Percentiles rank a stretch among this genome's conserved stretches.
These are phyloP conservation scores for Euphorbia tirucalli DNA, from an alignment of 345 rosid species.

Conservation along the genomic window DNA sequence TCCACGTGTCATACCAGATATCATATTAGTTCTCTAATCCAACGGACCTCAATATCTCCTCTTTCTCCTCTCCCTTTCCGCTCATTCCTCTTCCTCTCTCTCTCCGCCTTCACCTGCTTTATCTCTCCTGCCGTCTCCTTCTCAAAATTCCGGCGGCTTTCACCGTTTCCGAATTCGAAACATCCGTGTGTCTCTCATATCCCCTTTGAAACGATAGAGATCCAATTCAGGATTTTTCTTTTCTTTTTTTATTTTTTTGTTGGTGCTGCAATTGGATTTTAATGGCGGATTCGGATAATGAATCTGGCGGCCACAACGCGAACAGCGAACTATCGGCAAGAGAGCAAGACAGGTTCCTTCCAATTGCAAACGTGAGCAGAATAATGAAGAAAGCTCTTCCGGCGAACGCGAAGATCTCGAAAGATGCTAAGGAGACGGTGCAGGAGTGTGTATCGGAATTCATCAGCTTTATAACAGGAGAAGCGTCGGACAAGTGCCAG, in stretches of 20 bases:
- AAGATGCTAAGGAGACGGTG: constrained; percentile 74
- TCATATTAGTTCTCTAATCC: constrained; percentile 49
- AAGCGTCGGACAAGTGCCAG: constrained; percentile 79
- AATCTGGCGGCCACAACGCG: constrained; percentile 49
- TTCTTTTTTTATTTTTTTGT: background rate
- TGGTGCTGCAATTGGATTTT: no score
- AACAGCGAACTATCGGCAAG: constrained; percentile 36
- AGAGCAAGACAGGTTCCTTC: constrained; percentile 72
- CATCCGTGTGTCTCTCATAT: background rate
- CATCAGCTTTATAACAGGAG: constrained; percentile 75
- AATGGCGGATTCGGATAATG: constrained; percentile 74
- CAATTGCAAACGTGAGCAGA: constrained; percentile 75
- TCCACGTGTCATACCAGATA: constrained; percentile 51
- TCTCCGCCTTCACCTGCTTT: background rate
- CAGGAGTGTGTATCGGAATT: constrained; percentile 85
- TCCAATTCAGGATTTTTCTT: background rate
- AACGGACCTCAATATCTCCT: constrained; percentile 43
- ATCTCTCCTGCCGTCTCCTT: background rate
- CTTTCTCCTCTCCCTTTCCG: background rate
- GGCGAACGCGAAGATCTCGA: constrained; percentile 72
- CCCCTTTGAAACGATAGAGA: background rate
- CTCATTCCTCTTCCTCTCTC: constrained; percentile 1
- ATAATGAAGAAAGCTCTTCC: constrained; percentile 78
- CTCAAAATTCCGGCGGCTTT: constrained; percentile 11
- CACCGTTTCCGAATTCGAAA: background rate